These are phyloP conservation scores for Dendrobium huoshanense DNA, from an alignment of 106 monocot species.

Conservation along the genomic window DNA sequence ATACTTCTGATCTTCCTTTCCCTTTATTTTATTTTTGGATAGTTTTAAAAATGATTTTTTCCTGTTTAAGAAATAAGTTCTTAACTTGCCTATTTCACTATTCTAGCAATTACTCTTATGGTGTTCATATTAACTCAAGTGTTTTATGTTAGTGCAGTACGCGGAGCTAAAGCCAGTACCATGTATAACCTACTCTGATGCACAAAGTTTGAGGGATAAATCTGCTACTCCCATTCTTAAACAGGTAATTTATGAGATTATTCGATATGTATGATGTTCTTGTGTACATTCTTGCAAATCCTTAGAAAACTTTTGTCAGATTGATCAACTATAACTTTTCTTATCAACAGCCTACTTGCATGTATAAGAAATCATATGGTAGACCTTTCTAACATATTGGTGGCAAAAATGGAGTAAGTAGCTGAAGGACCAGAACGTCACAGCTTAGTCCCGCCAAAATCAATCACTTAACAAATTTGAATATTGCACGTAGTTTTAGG, in stretches of 20 bases:
- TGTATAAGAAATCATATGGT: background rate
- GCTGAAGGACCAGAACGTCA: too few species aligned
- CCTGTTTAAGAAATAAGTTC: background rate
- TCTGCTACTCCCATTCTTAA: conserved; percentile 95
- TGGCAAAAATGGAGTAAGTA: too few species aligned
- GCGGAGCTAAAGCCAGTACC: conserved; percentile 97
- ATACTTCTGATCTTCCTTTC: background rate
- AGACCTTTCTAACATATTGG: background rate
- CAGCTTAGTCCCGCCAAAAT: too few species aligned
- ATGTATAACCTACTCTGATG: conserved; percentile 84
- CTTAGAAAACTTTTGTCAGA: too few species aligned
- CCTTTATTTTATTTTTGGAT: background rate
- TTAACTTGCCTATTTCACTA: background rate
- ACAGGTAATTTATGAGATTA: conserved; percentile 41
- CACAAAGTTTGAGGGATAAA: conserved; percentile 75
- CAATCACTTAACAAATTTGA: too few species aligned
- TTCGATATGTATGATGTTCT: background rate
- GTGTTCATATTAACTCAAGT: background rate
- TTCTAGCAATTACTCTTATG: background rate
- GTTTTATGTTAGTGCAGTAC: conserved; percentile 51
- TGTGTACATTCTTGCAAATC: too few species aligned
- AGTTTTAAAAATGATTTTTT: background rate
- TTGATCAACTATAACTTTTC: too few species aligned
- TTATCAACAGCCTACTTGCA: too few species aligned
- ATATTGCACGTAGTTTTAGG: too few species aligned